Base-by-base conservation (phyloP, 768 basidiomycete species). In the Mycena rebaudengoi region DNA sequence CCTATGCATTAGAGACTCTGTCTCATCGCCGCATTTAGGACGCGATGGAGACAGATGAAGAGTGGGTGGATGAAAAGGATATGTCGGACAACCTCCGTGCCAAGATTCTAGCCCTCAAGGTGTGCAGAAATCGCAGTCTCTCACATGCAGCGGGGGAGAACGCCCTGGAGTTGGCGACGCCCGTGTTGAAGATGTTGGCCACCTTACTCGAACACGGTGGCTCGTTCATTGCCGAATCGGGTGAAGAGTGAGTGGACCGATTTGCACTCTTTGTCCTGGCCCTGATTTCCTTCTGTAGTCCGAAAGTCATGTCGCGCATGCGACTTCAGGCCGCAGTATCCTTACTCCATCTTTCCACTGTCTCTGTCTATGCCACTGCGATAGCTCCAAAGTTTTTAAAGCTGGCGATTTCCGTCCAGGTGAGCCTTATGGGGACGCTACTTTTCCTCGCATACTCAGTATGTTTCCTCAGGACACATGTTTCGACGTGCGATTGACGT, bases 321-420 rank as follows among this genome's bases (percentile, higher is more conserved):
- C 87, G 97, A 29, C 78, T 98, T 8, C 90, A 93, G 71, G 94
- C 96, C 5, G 91, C 91, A 0, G 77, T 90, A 4, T 94, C 91
- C 4, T 73, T 99, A 46, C 78, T 98, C 28, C 94, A 95, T 72
- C 80, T 99, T 12, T 85, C 87, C 2, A 83, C 86, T 0, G 79
- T 91, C 5, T 77, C 84, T 33, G 71, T 68, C 3, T 96, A 88
- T 73, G 84, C 88, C 11, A 78, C 79, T 28, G 81, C 82, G 7
- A 84, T 96, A 21, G 71, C 81, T 21, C 77, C 78, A 4, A 84
- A 86, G 68, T 96, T 98, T 69, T 75, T 91, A 37, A 80, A 82
- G 65, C 71, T 98, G 28, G 90, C 91, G 0, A 81, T 94, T 40
- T 86, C 86, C 0, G 84, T 91, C 18, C 95, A 98, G 82, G 95